phyloP scores from a whole-genome alignment of 163 green algal genomes.

The Chlamydomonas reinhardtii region DNA sequence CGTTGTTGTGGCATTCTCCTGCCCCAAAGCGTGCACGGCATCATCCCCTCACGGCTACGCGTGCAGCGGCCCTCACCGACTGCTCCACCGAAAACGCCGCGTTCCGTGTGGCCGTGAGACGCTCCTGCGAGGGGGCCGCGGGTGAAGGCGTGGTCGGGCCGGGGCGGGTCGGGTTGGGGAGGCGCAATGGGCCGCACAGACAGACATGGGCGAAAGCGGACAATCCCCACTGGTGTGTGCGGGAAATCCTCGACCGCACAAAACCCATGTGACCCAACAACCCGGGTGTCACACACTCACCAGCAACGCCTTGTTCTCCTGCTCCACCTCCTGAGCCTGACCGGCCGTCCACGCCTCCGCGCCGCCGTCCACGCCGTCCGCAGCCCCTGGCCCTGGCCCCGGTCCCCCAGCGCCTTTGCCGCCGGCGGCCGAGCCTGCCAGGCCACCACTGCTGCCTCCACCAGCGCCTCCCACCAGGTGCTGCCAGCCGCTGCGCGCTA shows the following conservation, averaged over 20 bases:
- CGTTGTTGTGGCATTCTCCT: too few species aligned
- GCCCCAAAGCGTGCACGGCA: too few species aligned
- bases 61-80: slow-evolving; percentile 50
- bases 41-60: too few species aligned
- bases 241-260: too few species aligned
- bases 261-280: too few species aligned
- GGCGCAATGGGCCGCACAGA: too few species aligned
- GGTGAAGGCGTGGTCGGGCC: background rate
- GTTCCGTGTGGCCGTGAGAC: slow-evolving; percentile 63
- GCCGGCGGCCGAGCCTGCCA: background rate
- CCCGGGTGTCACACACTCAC: slow-evolving; percentile 14
- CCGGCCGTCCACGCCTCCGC: too few species aligned
- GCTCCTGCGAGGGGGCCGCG: slow-evolving; percentile 55
- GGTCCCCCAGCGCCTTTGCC: too few species aligned
- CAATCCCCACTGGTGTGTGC: too few species aligned
- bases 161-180: background rate
- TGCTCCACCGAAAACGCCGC: slow-evolving; percentile 68
- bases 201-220: too few species aligned
- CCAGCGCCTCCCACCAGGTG: background rate
- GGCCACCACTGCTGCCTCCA: background rate
- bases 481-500: slow-evolving; percentile 13
- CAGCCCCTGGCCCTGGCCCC: too few species aligned
- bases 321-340: slow-evolving; percentile 34
- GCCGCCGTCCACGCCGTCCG: too few species aligned
- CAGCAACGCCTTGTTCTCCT: slow-evolving; percentile 39